Percentiles rank a stretch among this genome's conserved stretches.
Conservation (phyloP, 371 early-diverging fungal species). For the Mortierella sp. region DNA sequence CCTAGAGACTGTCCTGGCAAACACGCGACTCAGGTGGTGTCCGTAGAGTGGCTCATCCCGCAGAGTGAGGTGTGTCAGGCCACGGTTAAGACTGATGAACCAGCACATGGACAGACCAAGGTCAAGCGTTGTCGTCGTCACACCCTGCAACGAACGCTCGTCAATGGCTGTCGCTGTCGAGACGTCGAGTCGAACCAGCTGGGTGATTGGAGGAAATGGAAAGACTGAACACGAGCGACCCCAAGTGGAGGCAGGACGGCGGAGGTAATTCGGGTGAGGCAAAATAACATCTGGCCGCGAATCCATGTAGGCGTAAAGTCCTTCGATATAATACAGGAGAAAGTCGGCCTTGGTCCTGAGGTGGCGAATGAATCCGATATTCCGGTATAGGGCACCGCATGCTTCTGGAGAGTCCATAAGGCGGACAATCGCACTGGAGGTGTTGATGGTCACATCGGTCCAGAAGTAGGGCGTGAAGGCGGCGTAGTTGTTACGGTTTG, state of each 20-base stretch:
- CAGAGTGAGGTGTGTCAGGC: background rate
- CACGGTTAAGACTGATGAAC: background rate
- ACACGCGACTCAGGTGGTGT: background rate
- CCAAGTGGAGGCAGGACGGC: background rate
- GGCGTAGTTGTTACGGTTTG: background rate
- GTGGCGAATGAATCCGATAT: background rate
- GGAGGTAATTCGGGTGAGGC: conserved; percentile 1
- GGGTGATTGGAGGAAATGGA: background rate
- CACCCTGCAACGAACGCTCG: no score
- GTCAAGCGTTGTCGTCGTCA: background rate
- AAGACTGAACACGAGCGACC: background rate
- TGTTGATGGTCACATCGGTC: background rate
- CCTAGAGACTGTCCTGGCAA: background rate
- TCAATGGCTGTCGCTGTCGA: background rate
- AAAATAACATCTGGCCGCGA: background rate
- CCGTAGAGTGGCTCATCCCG: background rate
- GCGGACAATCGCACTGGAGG: background rate
- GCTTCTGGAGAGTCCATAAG: background rate
- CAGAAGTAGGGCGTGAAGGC: background rate
- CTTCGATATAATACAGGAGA: background rate
- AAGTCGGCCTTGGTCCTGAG: conserved; percentile 1
- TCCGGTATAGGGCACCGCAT: background rate
- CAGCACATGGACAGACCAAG: conserved; percentile 1
- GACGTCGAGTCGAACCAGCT: background rate
- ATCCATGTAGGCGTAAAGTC: background rate